These are phyloP conservation scores for Phytophthora cactorum DNA, from an alignment of 352 stramenopile genomes.

Conservation along the genomic window DNA sequence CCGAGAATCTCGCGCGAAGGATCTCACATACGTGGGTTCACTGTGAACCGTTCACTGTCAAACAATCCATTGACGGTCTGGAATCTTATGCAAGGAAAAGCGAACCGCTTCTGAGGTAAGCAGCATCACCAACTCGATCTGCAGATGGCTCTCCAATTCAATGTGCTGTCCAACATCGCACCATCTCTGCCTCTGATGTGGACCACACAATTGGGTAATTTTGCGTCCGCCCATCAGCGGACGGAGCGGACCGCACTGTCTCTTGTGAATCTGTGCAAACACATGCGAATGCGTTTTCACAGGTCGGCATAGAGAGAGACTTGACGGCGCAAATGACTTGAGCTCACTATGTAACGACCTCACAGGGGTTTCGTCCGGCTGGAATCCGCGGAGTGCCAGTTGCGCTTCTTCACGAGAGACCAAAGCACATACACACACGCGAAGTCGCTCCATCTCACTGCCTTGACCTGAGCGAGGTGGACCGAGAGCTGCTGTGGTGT, in stretches of 20 bases:
- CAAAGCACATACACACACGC: slow-evolving; percentile 21
- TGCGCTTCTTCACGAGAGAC: slow-evolving; percentile 42
- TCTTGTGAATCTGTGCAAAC: not conserved
- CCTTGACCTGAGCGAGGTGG: slow-evolving; percentile 1
- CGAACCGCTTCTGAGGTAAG: not conserved
- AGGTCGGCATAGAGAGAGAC: slow-evolving; percentile 11
- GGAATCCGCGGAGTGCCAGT: slow-evolving; percentile 25
- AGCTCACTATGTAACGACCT: slow-evolving; percentile 29
- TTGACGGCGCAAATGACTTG: slow-evolving; percentile 12
- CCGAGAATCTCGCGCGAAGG: not conserved
- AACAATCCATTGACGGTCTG: not conserved
- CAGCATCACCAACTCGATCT: not conserved
- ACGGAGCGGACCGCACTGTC: slow-evolving; percentile 16
- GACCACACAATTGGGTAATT: slow-evolving; percentile 21
- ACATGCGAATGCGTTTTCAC: slow-evolving; percentile 1
- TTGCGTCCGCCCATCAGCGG: slow-evolving; percentile 23
- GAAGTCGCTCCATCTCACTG: slow-evolving; percentile 7
- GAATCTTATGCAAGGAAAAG: not conserved
- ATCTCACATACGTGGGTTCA: not conserved
- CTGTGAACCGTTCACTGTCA: not conserved
- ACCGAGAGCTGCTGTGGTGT: slow-evolving; percentile 21
- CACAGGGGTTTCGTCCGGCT: slow-evolving; percentile 24
- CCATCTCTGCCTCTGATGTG: not conserved
- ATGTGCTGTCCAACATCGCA: too few species aligned
- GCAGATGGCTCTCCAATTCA: too few species aligned